Conservation (phyloP, 2,329 filamentous ascomycete genomes). For the Aspergillus fijiensis region DNA sequence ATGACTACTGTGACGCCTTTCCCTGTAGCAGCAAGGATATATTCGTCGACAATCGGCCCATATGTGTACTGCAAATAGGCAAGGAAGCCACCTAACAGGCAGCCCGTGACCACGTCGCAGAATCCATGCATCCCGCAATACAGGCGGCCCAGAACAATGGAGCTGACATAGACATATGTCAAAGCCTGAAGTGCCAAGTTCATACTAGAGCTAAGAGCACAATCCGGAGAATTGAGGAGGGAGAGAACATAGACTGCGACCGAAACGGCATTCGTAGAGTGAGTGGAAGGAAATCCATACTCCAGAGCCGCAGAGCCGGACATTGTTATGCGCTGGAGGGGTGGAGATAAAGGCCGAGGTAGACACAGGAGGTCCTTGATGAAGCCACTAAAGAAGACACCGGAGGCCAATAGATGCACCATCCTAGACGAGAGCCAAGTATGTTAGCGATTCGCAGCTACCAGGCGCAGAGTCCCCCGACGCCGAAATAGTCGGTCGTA, state of each 20-base stretch:
- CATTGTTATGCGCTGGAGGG: conserved; percentile 93
- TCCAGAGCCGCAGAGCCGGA: conserved; percentile 92
- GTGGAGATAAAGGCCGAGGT: conserved; percentile 86
- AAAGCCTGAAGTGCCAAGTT: conserved; percentile 65
- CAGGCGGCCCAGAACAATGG: conserved; percentile 84
- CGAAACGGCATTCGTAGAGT: conserved; percentile 94
- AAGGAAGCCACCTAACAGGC: conserved; percentile 68
- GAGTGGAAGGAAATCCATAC: conserved; percentile 95
- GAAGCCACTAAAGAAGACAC: conserved; percentile 87
- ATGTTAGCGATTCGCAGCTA: conserved; percentile 13
- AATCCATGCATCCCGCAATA: conserved; percentile 99
- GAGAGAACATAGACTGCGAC: conserved; percentile 83
- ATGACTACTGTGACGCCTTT: conserved; percentile 64
- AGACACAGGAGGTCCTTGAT: conserved; percentile 92
- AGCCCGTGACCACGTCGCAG: conserved; percentile 82
- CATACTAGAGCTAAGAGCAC: conserved; percentile 58
- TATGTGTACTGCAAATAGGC: conserved; percentile 56
- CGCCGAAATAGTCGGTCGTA: not conserved
- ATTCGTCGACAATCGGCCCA: conserved; percentile 64
- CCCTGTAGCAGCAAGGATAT: conserved; percentile 65
- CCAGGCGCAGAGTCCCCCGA: not conserved
- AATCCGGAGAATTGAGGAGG: conserved; percentile 65
- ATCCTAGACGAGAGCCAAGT: conserved; percentile 33
- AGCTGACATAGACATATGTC: conserved; percentile 81
- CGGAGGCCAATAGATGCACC: conserved; percentile 72